These are phyloP conservation scores for Fusarium tupiense DNA, from an alignment of 2,329 filamentous ascomycete species.

Conservation along the genomic window DNA sequence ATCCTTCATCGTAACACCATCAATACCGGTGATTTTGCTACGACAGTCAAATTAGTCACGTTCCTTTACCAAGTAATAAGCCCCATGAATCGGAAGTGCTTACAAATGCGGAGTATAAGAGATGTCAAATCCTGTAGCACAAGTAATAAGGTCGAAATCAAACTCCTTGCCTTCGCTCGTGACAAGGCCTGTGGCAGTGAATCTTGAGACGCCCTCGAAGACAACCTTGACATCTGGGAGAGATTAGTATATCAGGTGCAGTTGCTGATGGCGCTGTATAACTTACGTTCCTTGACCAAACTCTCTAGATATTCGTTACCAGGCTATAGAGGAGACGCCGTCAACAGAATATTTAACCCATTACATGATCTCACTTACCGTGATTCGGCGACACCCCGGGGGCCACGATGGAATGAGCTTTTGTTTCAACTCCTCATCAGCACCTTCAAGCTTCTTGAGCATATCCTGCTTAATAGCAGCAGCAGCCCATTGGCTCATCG, in stretches of 20 bases:
- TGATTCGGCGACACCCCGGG: background rate
- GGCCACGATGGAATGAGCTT: background rate
- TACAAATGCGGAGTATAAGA: background rate
- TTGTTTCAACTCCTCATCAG: background rate
- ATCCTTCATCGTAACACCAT: background rate
- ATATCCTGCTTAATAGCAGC: background rate
- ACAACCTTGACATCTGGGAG: background rate
- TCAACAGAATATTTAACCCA: no score
- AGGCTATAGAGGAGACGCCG: background rate
- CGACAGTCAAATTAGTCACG: background rate
- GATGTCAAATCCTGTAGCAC: background rate
- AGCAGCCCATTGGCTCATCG: background rate
- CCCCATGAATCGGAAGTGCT: background rate
- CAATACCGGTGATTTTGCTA: background rate
- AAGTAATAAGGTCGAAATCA: background rate
- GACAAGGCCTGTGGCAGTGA: background rate
- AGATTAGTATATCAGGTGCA: background rate
- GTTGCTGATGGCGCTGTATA: background rate
- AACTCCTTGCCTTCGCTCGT: background rate
- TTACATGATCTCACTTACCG: no score
- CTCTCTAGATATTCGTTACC: background rate
- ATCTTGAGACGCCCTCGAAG: background rate
- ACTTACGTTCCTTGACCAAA: background rate
- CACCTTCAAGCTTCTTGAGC: background rate
- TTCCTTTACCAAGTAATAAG: accelerated